Base-by-base conservation (phyloP, 345 rosid genomes). In the Brassica napus region DNA sequence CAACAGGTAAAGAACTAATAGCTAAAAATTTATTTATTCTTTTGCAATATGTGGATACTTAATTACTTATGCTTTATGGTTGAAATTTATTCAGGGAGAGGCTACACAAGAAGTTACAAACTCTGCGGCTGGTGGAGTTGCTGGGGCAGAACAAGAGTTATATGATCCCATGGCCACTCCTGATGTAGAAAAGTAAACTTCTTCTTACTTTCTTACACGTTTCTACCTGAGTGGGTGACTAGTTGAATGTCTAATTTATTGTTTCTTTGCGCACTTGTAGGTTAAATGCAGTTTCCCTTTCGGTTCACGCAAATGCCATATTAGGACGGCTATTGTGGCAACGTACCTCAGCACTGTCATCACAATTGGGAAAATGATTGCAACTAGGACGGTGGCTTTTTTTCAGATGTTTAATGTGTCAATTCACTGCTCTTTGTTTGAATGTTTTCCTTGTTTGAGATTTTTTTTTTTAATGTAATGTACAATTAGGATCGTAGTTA, bases 151-250 rank as follows among this genome's bases (percentile, higher is more conserved):
- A 44, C 97, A 86, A 78, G 97, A 94, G 76, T 64, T 77, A 26
- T 85, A 88, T 62, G 97, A 94, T 81, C 99, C 99, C 49, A 71
- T 87, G 85, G 90, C 98, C 31, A 86, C 94, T 69, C 93, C 92
- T 11, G 98, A 92, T 85, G 93, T 93, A 35, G 93, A 95, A 60
- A 91, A 86, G 99, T 92, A 79, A 85, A 2, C 4, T 9, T 66
- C 69, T 12, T 34, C 34, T 23, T n/a, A 18, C n/a, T 65, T 79
- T 65, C 34, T 62, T 30, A 49, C 26, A 58, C 26, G 23, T 32
- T 32, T 59, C 37, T 32, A 11, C 72, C 26, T 61, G 26, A 0
- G 64, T 68, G 52, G 4, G 24, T 34, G 15, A 66, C 24, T 77
- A 62, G 55, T n/a, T 70, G 76, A 62, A 64, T 59, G 60, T 49